These are phyloP conservation scores for Suillus decipiens DNA, from an alignment of 768 basidiomycete genomes.

Conservation along the genomic window DNA sequence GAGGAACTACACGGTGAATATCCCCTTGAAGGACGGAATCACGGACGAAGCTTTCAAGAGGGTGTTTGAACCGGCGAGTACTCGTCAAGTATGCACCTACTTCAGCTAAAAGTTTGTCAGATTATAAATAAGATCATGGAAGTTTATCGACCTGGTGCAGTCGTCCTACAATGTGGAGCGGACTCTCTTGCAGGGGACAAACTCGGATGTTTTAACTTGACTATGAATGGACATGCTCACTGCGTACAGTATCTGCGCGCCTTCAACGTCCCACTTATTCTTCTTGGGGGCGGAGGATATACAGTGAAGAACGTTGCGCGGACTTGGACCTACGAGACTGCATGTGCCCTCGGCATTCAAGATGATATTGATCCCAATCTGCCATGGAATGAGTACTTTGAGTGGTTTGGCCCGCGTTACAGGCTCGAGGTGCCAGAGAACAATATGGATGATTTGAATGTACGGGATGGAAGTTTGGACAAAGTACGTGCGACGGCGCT, in stretches of 20 bases:
- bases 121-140: constrained; percentile 69
- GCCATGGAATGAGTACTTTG: constrained; percentile 90
- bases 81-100: constrained; percentile 3
- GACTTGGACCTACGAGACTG: constrained; percentile 97
- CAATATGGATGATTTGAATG: constrained; percentile 95
- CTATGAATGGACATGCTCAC: constrained; percentile 92
- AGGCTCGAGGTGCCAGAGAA: constrained; percentile 87
- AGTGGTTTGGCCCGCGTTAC: constrained; percentile 97
- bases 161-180: constrained; percentile 94
- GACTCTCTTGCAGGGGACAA: constrained; percentile 96
- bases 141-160: constrained; percentile 82
- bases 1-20: constrained; percentile 87
- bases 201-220: constrained; percentile 93
- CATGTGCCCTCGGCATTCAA: constrained; percentile 86
- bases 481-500: constrained; percentile 68
- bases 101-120: constrained; percentile 34
- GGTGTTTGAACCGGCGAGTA: constrained; percentile 86
- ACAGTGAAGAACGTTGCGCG: constrained; percentile 96
- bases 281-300: constrained; percentile 96
- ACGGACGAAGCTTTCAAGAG: constrained; percentile 85
- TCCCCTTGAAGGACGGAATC: constrained; percentile 93
- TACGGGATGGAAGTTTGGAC: constrained; percentile 78
- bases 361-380: constrained; percentile 74
- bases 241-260: constrained; percentile 86
- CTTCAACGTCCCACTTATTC: constrained; percentile 82